phyloP scores from a whole-genome alignment of 2,329 filamentous ascomycete genomes.

The Colletotrichum nymphaeae region DNA sequence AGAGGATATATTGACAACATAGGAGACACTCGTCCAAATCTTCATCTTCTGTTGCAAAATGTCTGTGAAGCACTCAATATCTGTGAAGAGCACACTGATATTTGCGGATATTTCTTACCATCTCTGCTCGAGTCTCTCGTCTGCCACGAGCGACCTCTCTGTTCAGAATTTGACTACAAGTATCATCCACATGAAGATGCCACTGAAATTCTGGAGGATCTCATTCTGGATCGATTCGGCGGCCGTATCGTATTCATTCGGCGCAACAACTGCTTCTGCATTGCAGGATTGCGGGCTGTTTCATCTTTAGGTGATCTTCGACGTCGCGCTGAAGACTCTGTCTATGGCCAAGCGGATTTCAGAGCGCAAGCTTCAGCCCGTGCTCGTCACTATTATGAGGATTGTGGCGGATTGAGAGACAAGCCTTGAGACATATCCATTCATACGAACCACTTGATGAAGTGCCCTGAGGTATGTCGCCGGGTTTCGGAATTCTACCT shows the following conservation, averaged over 20 bases:
- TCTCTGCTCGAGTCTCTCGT: conserved; percentile 38
- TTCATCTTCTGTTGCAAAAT: conserved; percentile 38
- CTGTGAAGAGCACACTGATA: conserved; percentile 54
- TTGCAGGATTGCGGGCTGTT: neutral
- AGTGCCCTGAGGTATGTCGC: neutral
- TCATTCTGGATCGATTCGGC: neutral
- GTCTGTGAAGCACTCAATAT: conserved; percentile 52
- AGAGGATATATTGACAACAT: conserved; percentile 57
- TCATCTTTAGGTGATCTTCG: conserved; percentile 12
- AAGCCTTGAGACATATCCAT: neutral
- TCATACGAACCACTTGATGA: neutral
- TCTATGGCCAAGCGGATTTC: conserved; percentile 38
- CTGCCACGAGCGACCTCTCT: conserved; percentile 45
- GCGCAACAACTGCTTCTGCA: neutral
- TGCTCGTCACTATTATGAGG: conserved; percentile 4
- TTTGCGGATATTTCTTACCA: conserved; percentile 48
- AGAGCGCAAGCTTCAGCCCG: conserved; percentile 39
- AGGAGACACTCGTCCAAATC: conserved; percentile 49
- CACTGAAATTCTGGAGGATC: conserved; percentile 35
- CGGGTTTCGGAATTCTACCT: neutral
- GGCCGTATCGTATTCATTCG: neutral
- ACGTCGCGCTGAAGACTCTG: conserved; percentile 42
- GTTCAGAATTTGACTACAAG: conserved; percentile 54
- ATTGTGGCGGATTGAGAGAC: conserved; percentile 15
- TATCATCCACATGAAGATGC: conserved; percentile 57